A percentile compares a stretch with the other conserved stretches of the same genome.
phyloP scores from a whole-genome alignment of 2,329 filamentous ascomycete species.

The Claviceps humidiphila region DNA sequence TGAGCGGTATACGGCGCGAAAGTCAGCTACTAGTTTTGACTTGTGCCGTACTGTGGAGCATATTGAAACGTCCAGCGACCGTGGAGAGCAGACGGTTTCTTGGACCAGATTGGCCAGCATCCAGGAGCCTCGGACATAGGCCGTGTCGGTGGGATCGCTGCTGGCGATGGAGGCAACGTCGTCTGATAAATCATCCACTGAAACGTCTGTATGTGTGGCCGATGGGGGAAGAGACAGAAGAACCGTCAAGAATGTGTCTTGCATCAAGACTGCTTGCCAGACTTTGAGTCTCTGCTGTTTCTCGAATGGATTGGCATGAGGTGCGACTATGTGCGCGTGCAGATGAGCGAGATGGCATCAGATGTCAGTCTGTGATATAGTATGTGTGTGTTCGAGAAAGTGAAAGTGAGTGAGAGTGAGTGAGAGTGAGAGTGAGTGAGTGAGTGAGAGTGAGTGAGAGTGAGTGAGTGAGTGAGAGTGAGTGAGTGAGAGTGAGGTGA shows the following conservation, averaged over 20 bases:
- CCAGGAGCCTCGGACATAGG: constrained; percentile 67
- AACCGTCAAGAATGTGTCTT: constrained; percentile 72
- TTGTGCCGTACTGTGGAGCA: constrained; percentile 56
- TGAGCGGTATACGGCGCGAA: constrained; percentile 56
- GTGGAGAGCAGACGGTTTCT: constrained; percentile 60
- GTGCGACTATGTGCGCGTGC: constrained; percentile 35
- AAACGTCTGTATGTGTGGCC: constrained; percentile 67
- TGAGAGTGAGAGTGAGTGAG: too few species aligned
- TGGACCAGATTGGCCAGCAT: constrained; percentile 67
- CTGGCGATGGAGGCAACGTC: constrained; percentile 44
- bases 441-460: too few species aligned
- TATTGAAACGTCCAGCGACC: constrained; percentile 60
- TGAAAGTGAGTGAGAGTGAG: neutral
- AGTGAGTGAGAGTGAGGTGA: too few species aligned
- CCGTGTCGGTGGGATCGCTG: constrained; percentile 51
- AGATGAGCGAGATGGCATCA: neutral
- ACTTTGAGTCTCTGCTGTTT: constrained; percentile 69
- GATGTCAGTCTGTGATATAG: neutral
- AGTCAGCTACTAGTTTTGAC: constrained; percentile 54
- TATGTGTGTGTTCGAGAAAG: neutral
- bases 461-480: too few species aligned
- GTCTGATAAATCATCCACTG: constrained; percentile 58
- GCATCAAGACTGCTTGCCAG: constrained; percentile 69
- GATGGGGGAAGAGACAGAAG: constrained; percentile 65
- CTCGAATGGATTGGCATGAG: constrained; percentile 53